Base-by-base conservation (phyloP, 345 rosid species). In the Euphorbia tirucalli region DNA sequence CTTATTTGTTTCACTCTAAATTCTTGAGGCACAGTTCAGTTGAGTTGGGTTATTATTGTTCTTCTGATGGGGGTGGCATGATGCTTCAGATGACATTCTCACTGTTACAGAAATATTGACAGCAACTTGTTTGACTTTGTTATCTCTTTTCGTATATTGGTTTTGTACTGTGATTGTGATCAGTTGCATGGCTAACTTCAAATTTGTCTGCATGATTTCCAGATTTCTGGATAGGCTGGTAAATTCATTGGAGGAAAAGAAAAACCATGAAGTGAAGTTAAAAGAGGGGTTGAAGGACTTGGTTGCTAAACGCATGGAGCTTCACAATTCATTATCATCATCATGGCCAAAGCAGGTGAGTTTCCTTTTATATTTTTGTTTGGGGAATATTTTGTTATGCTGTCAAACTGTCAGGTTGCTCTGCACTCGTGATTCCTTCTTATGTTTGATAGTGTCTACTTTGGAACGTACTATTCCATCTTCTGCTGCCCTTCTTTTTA, bases 301-400 rank as follows among this genome's bases (percentile, higher is more conserved):
- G 68, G 88, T 84, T 76, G 80, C 86, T 66, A 95, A 77, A 83
- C 95, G 90, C 59, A 87, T 92, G 97, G 93, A 92, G 82, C 96
- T 94, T 71, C 93, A 87, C 74, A 94, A 94, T 82, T 90, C 96
- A 52, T 74, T 90, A 43, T 87, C 87, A 72, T 92, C 98, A 27
- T 89, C 83, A 67, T 92, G 98, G 98, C 98, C 98, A 50, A 94
- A 92, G 86, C 97, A 90, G 83, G 98, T 87, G 48, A 72, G 79
- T 73, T 48, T 31, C 52, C 25, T 52, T 31, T 58, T 3, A 31
- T 71, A 39, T 37, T 24, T 25, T 9, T 15, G 41, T 16, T 31
- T 15, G 41, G 31, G n/a, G 30, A 7, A 16, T 18, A 10, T 27
- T 68, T 61, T 4, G 41, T 16, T 58, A 13, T 11, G n/a, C 4